Percentiles rank a stretch among this genome's conserved stretches.
Conservation (phyloP, 495 filamentous ascomycete species). For the Lasiosphaeria ovina region DNA sequence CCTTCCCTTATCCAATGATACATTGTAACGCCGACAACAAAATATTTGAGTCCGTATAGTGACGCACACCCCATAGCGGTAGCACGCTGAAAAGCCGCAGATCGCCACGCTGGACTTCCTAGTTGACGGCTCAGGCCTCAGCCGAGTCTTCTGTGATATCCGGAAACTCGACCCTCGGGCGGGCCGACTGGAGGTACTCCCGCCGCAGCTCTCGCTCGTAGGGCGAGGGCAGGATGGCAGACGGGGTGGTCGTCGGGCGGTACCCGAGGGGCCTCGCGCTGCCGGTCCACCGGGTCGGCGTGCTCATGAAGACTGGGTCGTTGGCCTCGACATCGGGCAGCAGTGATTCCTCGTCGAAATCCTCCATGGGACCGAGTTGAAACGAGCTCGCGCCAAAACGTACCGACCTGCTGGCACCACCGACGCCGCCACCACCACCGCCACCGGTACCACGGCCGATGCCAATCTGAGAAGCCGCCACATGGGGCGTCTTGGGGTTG, state of each 20-base stretch:
- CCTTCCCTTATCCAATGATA: no score
- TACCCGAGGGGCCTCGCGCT: slow-evolving; percentile 18
- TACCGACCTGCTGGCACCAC: neutral
- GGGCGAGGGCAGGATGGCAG: slow-evolving; percentile 29
- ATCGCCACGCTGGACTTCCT: no score
- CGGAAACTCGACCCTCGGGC: slow-evolving; percentile 25
- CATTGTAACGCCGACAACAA: no score
- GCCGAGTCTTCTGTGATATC: slow-evolving; percentile 29
- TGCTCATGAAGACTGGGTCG: slow-evolving; percentile 34
- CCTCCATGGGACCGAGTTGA: slow-evolving; percentile 26
- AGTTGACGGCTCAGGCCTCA: slow-evolving; percentile 7
- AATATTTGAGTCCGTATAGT: no score
- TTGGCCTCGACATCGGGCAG: slow-evolving; percentile 16
- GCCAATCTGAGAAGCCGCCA: neutral
- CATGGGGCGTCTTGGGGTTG: neutral
- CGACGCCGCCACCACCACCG: neutral
- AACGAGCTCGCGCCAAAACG: neutral
- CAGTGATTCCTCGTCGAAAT: slow-evolving; percentile 23
- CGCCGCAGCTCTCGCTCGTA: slow-evolving; percentile 29
- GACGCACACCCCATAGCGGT: no score
- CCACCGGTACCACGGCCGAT: neutral
- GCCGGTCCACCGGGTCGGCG: slow-evolving; percentile 29
- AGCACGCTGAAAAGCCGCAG: no score
- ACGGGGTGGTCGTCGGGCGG: slow-evolving; percentile 29
- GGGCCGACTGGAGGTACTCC: slow-evolving; percentile 12